Evolutionary conservation across 1,284 basidiomycete species (phyloP).

Genomic region (Quambalaria eucalypti): DNA sequence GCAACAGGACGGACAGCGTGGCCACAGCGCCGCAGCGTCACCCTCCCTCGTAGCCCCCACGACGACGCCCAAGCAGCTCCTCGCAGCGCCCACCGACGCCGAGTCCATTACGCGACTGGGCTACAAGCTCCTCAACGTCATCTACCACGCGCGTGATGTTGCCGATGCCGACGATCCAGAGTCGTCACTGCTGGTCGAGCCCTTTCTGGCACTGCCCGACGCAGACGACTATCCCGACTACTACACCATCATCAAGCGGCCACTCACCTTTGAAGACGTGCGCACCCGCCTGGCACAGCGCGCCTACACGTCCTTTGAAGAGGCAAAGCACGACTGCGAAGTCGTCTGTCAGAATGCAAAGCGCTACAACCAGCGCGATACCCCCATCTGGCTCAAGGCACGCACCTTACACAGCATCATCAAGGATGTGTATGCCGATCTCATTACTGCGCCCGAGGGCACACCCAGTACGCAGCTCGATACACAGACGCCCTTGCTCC

Average conservation of each 20-base stretch:
- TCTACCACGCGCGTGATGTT: constrained; percentile 3
- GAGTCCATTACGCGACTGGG: constrained; percentile 3
- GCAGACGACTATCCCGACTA: constrained; percentile 81
- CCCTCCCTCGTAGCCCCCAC: not conserved
- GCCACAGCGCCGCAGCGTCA: constrained; percentile 8
- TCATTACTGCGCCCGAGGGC: constrained; percentile 5
- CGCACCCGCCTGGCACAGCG: constrained; percentile 58
- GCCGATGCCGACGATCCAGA: not conserved
- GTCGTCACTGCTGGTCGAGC: constrained; percentile 53
- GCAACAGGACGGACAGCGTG: constrained; percentile 8
- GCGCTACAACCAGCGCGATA: constrained; percentile 76
- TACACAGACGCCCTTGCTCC: not conserved
- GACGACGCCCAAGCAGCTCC: not conserved
- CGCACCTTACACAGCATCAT: constrained; percentile 54
- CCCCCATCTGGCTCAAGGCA: constrained; percentile 74
- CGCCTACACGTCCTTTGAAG: constrained; percentile 60
- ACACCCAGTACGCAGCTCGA: not conserved
- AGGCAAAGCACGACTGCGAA: constrained; percentile 70
- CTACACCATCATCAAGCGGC: constrained; percentile 72
- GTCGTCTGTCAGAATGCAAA: constrained; percentile 82
- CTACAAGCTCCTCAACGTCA: constrained; percentile 9
- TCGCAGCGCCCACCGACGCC: not conserved
- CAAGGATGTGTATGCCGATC: constrained; percentile 31
- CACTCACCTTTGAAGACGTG: constrained; percentile 78
- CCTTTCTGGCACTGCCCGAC: constrained; percentile 69